phyloP scores from a whole-genome alignment of 2,329 filamentous ascomycete genomes.

The Cordyceps fumosorosea region DNA sequence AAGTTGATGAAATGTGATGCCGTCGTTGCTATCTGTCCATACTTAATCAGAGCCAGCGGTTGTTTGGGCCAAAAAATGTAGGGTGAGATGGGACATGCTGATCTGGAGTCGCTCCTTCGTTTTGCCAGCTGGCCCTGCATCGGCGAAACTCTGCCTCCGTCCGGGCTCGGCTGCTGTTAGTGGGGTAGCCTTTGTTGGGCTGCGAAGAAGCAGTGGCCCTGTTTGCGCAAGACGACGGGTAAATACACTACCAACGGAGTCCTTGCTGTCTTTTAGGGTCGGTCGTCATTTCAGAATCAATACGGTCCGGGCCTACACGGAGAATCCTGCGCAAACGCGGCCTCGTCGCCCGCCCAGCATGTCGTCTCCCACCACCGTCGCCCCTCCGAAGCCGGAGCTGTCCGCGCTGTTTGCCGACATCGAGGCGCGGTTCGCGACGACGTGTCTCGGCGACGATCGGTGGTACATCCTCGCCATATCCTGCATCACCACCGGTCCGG shows the following conservation, averaged over 20 bases:
- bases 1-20: neutral
- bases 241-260: too few relatives aligned
- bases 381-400: slow-evolving; percentile 8
- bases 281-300: neutral
- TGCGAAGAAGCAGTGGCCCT: too few relatives aligned
- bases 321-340: neutral
- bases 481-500: slow-evolving; percentile 16
- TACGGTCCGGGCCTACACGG: too few relatives aligned
- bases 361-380: neutral
- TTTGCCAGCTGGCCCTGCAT: neutral
- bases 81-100: neutral
- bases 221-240: neutral
- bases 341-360: neutral
- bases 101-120: neutral
- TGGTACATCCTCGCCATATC: slow-evolving; percentile 16
- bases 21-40: neutral
- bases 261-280: neutral
- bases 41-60: neutral
- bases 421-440: slow-evolving; percentile 4
- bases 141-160: slow-evolving; percentile 2
- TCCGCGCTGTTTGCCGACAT: slow-evolving; percentile 1
- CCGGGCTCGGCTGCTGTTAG: neutral
- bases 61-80: neutral
- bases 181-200: neutral
- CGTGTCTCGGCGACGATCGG: slow-evolving; percentile 3